These are phyloP conservation scores for Rhodotorula sp. DNA, from an alignment of 1,284 basidiomycete genomes.

Conservation along the genomic window DNA sequence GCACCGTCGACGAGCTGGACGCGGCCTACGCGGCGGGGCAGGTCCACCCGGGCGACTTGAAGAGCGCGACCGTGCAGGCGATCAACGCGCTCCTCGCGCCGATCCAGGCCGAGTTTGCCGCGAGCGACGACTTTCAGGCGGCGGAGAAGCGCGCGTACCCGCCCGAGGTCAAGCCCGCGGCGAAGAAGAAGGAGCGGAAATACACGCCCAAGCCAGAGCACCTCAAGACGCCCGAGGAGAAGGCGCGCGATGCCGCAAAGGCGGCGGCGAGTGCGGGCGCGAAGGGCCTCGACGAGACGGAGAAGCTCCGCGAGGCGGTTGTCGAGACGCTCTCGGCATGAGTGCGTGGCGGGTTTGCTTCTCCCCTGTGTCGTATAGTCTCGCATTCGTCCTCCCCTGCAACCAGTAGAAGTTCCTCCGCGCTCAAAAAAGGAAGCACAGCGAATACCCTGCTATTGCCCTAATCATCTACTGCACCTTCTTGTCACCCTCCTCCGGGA, in stretches of 20 bases:
- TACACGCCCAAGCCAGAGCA: constrained; percentile 41
- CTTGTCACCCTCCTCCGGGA: constrained; percentile 9
- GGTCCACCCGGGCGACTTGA: constrained; percentile 89
- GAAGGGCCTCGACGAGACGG: constrained; percentile 18
- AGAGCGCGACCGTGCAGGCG: constrained; percentile 73
- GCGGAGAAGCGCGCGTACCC: constrained; percentile 83
- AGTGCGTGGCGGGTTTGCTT: neutral
- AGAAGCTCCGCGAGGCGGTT: constrained; percentile 27
- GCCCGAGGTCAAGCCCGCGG: constrained; percentile 56
- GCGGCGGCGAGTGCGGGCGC: constrained; percentile 14
- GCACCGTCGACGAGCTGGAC: constrained; percentile 70
- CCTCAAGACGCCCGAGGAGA: constrained; percentile 38
- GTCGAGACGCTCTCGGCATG: constrained; percentile 21
- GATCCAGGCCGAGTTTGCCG: constrained; percentile 70
- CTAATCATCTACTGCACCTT: constrained; percentile 5
- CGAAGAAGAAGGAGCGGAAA: constrained; percentile 43
- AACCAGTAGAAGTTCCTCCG: neutral
- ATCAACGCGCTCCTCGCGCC: constrained; percentile 79
- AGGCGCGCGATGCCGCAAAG: constrained; percentile 36
- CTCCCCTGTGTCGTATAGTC: neutral
- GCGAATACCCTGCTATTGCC: no score
- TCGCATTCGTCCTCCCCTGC: neutral
- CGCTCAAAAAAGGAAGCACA: neutral
- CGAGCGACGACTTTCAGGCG: constrained; percentile 77
- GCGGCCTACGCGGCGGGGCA: constrained; percentile 74